Conservation (phyloP, 2,329 filamentous ascomycete genomes). For the Phyllosticta paracitricarpa region DNA sequence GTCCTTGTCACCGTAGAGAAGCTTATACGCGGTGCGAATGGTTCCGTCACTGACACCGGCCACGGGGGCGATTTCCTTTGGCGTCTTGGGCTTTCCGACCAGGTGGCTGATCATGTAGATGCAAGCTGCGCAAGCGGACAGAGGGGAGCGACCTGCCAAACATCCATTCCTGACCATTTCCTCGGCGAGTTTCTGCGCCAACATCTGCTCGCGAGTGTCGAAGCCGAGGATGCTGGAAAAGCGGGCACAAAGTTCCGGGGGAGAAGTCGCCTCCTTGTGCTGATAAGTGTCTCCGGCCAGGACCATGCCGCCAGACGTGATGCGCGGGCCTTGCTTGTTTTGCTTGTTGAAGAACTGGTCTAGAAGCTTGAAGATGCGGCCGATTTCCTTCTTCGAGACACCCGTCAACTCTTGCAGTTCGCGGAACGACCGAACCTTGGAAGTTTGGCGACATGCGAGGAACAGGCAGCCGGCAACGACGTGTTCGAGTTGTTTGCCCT, state of each 20-base stretch:
- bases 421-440: slow-evolving; percentile 78
- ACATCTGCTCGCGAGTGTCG: slow-evolving; percentile 65
- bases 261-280: slow-evolving; percentile 65
- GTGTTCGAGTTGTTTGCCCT: slow-evolving; percentile 87
- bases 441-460: slow-evolving; percentile 86
- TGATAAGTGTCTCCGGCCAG: slow-evolving; percentile 52
- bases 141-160: slow-evolving; percentile 81
- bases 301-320: slow-evolving; percentile 29
- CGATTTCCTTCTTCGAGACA: slow-evolving; percentile 95
- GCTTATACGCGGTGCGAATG: slow-evolving; percentile 90
- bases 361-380: slow-evolving; percentile 84
- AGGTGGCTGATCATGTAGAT: slow-evolving; percentile 94
- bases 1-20: slow-evolving; percentile 65
- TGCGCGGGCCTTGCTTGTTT: slow-evolving; percentile 10
- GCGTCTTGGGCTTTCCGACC: slow-evolving; percentile 65
- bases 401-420: slow-evolving; percentile 91
- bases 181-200: slow-evolving; percentile 68
- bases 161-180: slow-evolving; percentile 68
- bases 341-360: slow-evolving; percentile 78
- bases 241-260: slow-evolving; percentile 75
- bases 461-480: slow-evolving; percentile 96
- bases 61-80: slow-evolving; percentile 77
- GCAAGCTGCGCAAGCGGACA: slow-evolving; percentile 88
- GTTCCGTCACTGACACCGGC: slow-evolving; percentile 93
- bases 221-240: slow-evolving; percentile 79